Base-by-base conservation (phyloP, 2,329 filamentous ascomycete genomes). In the Hortaea werneckii region DNA sequence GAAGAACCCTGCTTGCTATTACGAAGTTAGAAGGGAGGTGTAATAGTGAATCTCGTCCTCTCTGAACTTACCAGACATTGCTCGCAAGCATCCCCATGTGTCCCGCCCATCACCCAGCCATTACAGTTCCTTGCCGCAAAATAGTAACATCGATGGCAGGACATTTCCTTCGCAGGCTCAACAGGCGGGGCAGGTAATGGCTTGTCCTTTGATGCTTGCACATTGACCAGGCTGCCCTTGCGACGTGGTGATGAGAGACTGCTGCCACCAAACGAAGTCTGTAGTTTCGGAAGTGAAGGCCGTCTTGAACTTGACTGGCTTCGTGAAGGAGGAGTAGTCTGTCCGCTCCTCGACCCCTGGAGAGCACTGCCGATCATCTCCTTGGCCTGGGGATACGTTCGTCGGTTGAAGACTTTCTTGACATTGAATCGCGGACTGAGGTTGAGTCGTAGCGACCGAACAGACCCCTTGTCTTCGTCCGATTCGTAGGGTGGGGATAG, bases 111-210 rank as follows among this genome's bases (percentile, higher is more conserved):
- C 20, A 64, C 60, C 50, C 57, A 65, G 27, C 62, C 62, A 39
- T 62, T 58, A 51, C 62, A 65, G 45, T 63, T 59, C 26, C 62
- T 54, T 28, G 62, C 60, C 13, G 55, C 57, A 48, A 56, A 63
- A 55, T 65, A 65, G 48, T 65, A 64, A 54, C 62, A 65, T 11
- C 56, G 58, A 37, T 58, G 57, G 43, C 59, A 65, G 34, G 50
- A 59, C 10, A 64, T 47, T 39, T 64, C 61, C n/a, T 54, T 48
- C 32, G 46, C 29, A 26, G 37, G 45, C 9, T 51, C 34, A 5
- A 20, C n/a, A 10, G 48, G 48, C 29, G 44, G 41, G 5, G 20
- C 29, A 10, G 48, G 48, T 26, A 50, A 37, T 26, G 48, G 44
- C 34, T 49, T 49, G 20, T 49, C 48, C 39, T 44, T 41, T 5